Base-by-base conservation (phyloP, 1,284 basidiomycete genomes). In the Irpex sp. region DNA sequence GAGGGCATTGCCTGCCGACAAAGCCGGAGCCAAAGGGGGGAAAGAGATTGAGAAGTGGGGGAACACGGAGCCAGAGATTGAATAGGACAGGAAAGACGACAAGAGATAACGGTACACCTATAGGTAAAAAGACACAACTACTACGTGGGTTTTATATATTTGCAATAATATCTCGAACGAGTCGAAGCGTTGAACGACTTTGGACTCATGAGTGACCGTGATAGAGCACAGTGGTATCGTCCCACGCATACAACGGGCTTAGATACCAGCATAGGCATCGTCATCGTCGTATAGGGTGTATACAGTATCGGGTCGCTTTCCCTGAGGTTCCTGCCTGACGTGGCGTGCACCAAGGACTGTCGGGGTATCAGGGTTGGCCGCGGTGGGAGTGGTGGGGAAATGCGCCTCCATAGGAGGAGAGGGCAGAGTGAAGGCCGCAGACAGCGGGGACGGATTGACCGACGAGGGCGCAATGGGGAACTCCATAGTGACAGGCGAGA, bases 221-320 rank as follows among this genome's bases (percentile, higher is more conserved):
- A 43, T 35, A 43, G 57, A n/a, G 54, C 57, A 59, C 67, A 66
- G 43, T 67, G 62, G 59, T 68, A 67, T 39, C 66, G 65, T 54
- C 37, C 26, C 60, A 19, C 51, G 46, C 51, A 26, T 54, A 5
- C 8, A 5, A 46, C 13, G 51, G 33, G 17, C 63, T 78, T 75
- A 88, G 70, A 89, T 81, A 39, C 87, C 87, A 36, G 79, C 84
- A 66, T 89, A 89, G 47, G 83, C 86, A 65, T 89, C 87, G n/a
- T 83, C 82, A 37, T 82, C 80, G 66, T 84, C 79, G 66, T 88
- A 88, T 63, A 87, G 63, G 21, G 85, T 84, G 65, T 83, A 81
- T 54, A 78, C 74, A 54, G 82, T 79, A 31, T 72, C 68, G 1
- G 80, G 81, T 59, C 80, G 74, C 66, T 71, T 71, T 15, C 57